Base-by-base conservation (phyloP, 768 basidiomycete genomes). In the Amanita rimosa region DNA sequence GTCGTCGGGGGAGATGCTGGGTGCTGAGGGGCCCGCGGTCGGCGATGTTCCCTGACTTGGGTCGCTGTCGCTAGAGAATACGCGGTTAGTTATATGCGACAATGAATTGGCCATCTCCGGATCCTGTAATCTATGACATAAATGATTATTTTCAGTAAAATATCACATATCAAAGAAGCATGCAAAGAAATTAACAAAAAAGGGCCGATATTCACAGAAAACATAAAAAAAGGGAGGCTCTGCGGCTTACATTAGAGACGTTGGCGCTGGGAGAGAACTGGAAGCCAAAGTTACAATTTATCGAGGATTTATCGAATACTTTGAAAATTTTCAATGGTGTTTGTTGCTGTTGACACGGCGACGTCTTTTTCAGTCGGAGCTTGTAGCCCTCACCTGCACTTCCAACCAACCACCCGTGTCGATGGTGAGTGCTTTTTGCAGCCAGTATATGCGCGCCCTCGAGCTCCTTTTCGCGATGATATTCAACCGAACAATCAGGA, bases 401-500 rank as follows among this genome's bases (percentile, higher is more conserved):
- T 29, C 6, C 19, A 19, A 29, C 17, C 29, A 5, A 13, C 31
- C 16, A 3, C 5, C 22, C n/a, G 1, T 3, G 1, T 42, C 40
- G 14, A 26, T 26, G 40, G 48, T 49, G 24, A 49, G 48, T 43
- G 22, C n/a, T 22, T 27, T 27, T 22, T 37, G 6, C 33, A 21
- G 3, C 22, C 22, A 21, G 9, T 21, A 27, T 46, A 19, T 38
- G 31, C 42, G 10, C 10, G 9, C 29, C 29, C 29, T 29, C 27
- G 8, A 9, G 27, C 26, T 47, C 31, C 48, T 47, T 49, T 27
- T 50, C 24, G 66, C 70, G 72, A 75, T 62, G 73, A 75, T 63
- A 60, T 57, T 64, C 59, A 59, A 67, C 71, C 71, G 67, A 66
- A 65, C 60, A 66, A 63, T 71, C 74, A 75, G 74, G 74, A 75